Evolutionary conservation across 176 grass and related monocot genomes (phyloP).

Genomic region (Typha latifolia): DNA sequence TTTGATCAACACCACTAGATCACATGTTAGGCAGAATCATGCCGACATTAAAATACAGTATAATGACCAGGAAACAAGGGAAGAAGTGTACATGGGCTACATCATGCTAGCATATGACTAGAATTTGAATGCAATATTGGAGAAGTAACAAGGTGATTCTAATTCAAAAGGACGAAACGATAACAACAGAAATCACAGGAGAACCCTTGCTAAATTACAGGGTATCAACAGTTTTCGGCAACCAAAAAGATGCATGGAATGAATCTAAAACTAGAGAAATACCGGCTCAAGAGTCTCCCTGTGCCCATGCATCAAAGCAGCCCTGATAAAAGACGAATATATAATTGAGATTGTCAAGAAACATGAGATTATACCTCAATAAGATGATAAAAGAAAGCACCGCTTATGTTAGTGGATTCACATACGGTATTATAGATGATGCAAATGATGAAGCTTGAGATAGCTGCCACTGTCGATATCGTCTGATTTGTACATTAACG

Average conservation of each 20-base stretch:
- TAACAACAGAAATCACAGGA: not conserved
- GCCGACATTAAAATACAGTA: not conserved
- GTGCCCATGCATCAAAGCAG: constrained; percentile 85
- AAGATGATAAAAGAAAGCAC: constrained; percentile 1
- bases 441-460: constrained; percentile 89
- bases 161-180: not conserved
- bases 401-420: constrained; percentile 18
- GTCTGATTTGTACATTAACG: constrained; percentile 97
- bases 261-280: constrained; percentile 19
- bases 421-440: constrained; percentile 90
- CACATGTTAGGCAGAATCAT: no score
- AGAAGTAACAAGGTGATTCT: not conserved
- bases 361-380: not conserved
- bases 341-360: constrained; percentile 20
- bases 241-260: not conserved
- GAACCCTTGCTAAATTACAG: not conserved
- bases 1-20: no score
- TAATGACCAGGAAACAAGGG: not conserved
- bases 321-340: constrained; percentile 37
- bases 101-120: not conserved
- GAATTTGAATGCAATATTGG: not conserved
- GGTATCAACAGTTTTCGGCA: not conserved
- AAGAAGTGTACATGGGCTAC: not conserved
- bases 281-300: constrained; percentile 86
- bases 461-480: constrained; percentile 96